Evolutionary conservation across 2,329 filamentous ascomycete genomes (phyloP).

Genomic region (Cytospora leucostoma): DNA sequence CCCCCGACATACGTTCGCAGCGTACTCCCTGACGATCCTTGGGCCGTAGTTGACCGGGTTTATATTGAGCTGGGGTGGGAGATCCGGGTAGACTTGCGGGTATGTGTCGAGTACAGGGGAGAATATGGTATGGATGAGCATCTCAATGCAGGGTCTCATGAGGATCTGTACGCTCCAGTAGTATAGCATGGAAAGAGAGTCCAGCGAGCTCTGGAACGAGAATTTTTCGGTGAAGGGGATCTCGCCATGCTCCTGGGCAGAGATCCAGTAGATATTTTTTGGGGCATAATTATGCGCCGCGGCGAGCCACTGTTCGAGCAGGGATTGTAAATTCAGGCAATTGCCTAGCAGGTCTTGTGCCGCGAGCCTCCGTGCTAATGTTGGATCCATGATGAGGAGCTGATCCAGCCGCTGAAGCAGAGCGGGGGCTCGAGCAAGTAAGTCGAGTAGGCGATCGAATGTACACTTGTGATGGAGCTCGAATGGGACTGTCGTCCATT

Average conservation of each 20-base stretch:
- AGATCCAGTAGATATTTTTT: slow-evolving; percentile 49
- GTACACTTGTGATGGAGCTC: slow-evolving; percentile 51
- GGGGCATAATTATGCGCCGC: slow-evolving; percentile 35
- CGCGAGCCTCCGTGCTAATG: slow-evolving; percentile 44
- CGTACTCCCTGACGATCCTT: slow-evolving; percentile 50
- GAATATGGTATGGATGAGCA: slow-evolving; percentile 47
- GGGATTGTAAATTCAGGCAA: slow-evolving; percentile 50
- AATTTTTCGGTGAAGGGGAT: slow-evolving; percentile 50
- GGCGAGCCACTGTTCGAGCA: slow-evolving; percentile 51
- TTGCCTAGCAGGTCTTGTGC: slow-evolving; percentile 51
- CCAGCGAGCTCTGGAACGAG: slow-evolving; percentile 46
- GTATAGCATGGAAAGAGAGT: slow-evolving; percentile 52
- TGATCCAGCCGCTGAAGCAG: slow-evolving; percentile 50
- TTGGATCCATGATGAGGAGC: slow-evolving; percentile 43
- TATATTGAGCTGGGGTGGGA: slow-evolving; percentile 43
- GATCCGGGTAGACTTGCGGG: slow-evolving; percentile 42
- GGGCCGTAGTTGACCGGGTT: slow-evolving; percentile 48
- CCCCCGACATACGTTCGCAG: slow-evolving; percentile 52
- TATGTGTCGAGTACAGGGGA: slow-evolving; percentile 46
- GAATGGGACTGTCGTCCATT: slow-evolving; percentile 57
- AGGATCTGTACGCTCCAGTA: slow-evolving; percentile 56
- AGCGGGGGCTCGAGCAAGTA: slow-evolving; percentile 48
- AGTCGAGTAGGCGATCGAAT: slow-evolving; percentile 56
- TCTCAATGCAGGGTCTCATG: slow-evolving; percentile 51
- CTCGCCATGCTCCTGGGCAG: slow-evolving; percentile 35